Conservation (phyloP, 495 filamentous ascomycete species). For the Aspergillus leporis region DNA sequence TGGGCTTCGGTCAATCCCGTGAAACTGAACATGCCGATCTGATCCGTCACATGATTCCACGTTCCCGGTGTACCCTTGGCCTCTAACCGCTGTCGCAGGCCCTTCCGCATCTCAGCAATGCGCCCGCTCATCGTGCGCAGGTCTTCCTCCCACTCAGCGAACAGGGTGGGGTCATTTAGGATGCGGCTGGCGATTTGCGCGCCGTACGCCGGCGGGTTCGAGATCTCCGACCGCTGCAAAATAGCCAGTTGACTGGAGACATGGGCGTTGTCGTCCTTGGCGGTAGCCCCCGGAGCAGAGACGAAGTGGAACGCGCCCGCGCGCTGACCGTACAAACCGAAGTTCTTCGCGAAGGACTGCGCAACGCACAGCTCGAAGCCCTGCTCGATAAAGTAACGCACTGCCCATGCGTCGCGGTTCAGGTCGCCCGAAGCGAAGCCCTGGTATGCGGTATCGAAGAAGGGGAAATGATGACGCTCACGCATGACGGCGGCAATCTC, state of each 20-base stretch:
- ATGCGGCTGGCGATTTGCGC: conserved; percentile 81
- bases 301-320: conserved; percentile 97
- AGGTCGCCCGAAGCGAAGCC: conserved; percentile 96
- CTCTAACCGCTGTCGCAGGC: conserved; percentile 74
- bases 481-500: conserved; percentile 76
- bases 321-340: conserved; percentile 95
- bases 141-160: conserved; percentile 93
- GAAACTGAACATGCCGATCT: conserved; percentile 99
- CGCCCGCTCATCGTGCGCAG: conserved; percentile 90
- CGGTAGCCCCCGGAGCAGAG: conserved; percentile 67
- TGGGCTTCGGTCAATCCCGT: conserved; percentile 87
- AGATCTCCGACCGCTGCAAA: conserved; percentile 94
- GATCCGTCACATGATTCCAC: conserved; percentile 96
- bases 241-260: conserved; percentile 90
- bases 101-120: conserved; percentile 85
- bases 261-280: conserved; percentile 56
- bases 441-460: conserved; percentile 98
- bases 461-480: conserved; percentile 84
- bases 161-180: conserved; percentile 79
- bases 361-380: conserved; percentile 96
- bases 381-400: conserved; percentile 89
- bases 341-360: conserved; percentile 98
- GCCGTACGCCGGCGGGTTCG: conserved; percentile 92
- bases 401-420: conserved; percentile 78
- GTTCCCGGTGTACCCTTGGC: conserved; percentile 76